Percentiles rank a stretch among this genome's conserved stretches.
phyloP scores from a whole-genome alignment of 2,329 filamentous ascomycete genomes.

The Scedosporium minutisporum region DNA sequence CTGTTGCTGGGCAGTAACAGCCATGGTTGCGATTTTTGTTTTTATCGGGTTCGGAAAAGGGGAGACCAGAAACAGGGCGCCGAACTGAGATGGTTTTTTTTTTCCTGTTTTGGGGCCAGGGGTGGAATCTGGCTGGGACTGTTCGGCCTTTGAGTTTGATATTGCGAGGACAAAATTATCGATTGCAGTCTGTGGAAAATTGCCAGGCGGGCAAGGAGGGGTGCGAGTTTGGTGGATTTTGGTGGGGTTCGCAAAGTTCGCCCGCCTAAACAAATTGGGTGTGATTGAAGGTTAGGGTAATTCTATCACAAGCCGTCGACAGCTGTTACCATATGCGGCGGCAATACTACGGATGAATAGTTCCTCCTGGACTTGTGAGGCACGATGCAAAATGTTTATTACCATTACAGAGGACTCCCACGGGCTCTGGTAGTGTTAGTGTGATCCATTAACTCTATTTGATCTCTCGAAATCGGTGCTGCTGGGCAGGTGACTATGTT shows the following conservation, averaged over 20 bases:
- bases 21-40: conserved; percentile 15
- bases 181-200: conserved; percentile 6
- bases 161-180: conserved; percentile 7
- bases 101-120: background rate
- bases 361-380: no score
- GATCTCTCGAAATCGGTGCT: no score
- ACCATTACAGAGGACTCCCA: background rate
- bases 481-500: no score
- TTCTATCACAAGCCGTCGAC: background rate
- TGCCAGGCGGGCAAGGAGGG: conserved; percentile 1
- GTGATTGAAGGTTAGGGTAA: conserved; percentile 3
- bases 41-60: background rate
- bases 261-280: background rate
- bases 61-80: background rate
- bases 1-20: conserved; percentile 26
- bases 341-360: background rate
- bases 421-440: no score
- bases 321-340: background rate
- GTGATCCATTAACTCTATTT: no score
- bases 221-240: conserved; percentile 5
- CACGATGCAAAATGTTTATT: no score
- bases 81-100: background rate
- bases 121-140: conserved; percentile 4
- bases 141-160: conserved; percentile 2
- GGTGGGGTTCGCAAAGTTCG: conserved; percentile 4